A percentile compares a stretch with the other conserved stretches of the same genome.
phyloP scores from a whole-genome alignment of 75 land plant species.

The Ceratopteris richardii region DNA sequence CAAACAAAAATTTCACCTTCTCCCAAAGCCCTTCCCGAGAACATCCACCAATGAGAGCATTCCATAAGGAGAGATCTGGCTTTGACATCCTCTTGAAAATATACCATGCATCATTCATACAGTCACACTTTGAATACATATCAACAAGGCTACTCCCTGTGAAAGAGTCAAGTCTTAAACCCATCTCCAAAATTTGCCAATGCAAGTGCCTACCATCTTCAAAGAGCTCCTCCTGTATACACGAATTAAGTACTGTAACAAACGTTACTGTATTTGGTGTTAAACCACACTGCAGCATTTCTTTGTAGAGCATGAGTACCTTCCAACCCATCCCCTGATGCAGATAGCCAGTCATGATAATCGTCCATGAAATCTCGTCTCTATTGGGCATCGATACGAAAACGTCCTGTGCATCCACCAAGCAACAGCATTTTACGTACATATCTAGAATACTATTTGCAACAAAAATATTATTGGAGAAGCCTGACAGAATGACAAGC shows the following conservation, averaged over 20 bases:
- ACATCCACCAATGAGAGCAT: conserved; percentile 32
- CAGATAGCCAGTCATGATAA: conserved; percentile 50
- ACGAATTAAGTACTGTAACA: conserved; percentile 57
- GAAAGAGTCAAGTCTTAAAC: conserved; percentile 39
- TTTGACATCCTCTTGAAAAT: conserved; percentile 18
- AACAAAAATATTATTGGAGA: conserved; percentile 35
- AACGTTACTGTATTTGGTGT: conserved; percentile 59
- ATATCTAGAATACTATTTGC: conserved; percentile 62
- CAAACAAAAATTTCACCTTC: conserved; percentile 17
- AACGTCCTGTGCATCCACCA: conserved; percentile 29
- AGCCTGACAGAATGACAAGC: conserved; percentile 5
- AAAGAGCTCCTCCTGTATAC: conserved; percentile 31
- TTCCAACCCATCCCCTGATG: conserved; percentile 44
- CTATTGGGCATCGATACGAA: conserved; percentile 45
- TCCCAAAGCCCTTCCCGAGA: conserved; percentile 13
- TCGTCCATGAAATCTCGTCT: conserved; percentile 76
- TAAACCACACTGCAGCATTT: conserved; percentile 35
- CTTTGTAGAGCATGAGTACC: conserved; percentile 27
- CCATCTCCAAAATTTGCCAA: conserved; percentile 29
- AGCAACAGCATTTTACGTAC: conserved; percentile 69
- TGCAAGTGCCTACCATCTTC: conserved; percentile 41
- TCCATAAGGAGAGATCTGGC: conserved; percentile 30
- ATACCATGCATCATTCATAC: conserved; percentile 14
- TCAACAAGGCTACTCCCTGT: conserved; percentile 47
- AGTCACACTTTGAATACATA: conserved; percentile 27